A percentile compares a stretch with the other conserved stretches of the same genome.
Evolutionary conservation across 805 yeast genomes (phyloP).

Genomic region (Suhomyces kilbournensis): DNA sequence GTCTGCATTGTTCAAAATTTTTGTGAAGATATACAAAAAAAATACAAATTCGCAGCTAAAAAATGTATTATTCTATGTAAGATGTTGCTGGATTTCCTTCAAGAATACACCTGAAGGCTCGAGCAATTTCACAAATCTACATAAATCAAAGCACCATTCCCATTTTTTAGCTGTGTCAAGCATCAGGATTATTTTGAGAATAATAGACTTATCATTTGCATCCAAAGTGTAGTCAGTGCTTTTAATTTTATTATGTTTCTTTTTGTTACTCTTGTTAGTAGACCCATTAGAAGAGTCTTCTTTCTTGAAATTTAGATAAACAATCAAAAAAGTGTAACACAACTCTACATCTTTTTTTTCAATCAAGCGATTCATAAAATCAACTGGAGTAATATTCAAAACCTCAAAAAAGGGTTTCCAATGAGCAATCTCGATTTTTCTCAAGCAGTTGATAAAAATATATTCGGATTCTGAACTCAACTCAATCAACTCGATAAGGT

Average conservation of each 20-base stretch:
- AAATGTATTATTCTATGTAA: neutral
- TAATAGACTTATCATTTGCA: conserved; percentile 37
- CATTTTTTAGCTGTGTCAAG: conserved; percentile 40
- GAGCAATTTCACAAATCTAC: conserved; percentile 51
- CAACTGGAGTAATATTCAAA: conserved; percentile 42
- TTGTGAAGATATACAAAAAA: neutral
- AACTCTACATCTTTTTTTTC: conserved; percentile 42
- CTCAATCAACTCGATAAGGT: conserved; percentile 27
- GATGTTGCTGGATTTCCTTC: conserved; percentile 1
- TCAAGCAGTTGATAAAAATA: conserved; percentile 52
- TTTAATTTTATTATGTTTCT: conserved; percentile 1
- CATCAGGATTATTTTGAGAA: conserved; percentile 43
- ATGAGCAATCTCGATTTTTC: conserved; percentile 55
- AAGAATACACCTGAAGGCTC: conserved; percentile 40
- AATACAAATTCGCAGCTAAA: neutral
- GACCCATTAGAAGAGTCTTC: conserved; percentile 22
- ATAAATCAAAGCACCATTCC: conserved; percentile 54
- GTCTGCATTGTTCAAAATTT: neutral
- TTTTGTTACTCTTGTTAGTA: neutral
- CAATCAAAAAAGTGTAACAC: conserved; percentile 50
- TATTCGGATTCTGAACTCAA: conserved; percentile 30
- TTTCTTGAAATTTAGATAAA: conserved; percentile 50
- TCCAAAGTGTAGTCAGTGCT: conserved; percentile 15
- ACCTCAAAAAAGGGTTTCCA: conserved; percentile 50
- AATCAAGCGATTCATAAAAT: conserved; percentile 41